phyloP scores from a whole-genome alignment of 2,329 filamentous ascomycete genomes.

The Aspergillus pseudoviridinutans region DNA sequence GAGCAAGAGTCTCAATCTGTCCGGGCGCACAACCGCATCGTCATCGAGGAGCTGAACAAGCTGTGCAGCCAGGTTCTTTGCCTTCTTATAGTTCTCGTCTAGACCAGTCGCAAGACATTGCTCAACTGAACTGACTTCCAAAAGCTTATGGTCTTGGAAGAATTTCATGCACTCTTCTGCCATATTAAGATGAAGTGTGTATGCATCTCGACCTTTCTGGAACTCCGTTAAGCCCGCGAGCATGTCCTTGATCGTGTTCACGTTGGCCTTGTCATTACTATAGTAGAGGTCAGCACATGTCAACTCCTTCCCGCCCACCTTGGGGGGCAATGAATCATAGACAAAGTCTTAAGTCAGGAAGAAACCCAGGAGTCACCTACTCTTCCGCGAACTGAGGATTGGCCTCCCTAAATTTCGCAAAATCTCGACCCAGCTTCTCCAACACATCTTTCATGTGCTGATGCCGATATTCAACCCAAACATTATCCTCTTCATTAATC shows the following conservation, averaged over 20 bases:
- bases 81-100: constrained; percentile 87
- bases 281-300: constrained; percentile 1
- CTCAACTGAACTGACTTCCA: constrained; percentile 82
- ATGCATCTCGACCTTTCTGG: constrained; percentile 90
- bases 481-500: constrained; percentile 81
- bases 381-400: constrained; percentile 88
- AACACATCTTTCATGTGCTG: constrained; percentile 98
- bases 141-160: constrained; percentile 78
- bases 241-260: constrained; percentile 97
- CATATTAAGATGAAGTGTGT: constrained; percentile 93
- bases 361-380: constrained; percentile 22
- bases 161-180: constrained; percentile 95
- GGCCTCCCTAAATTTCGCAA: constrained; percentile 83
- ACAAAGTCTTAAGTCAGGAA: not conserved
- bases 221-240: constrained; percentile 90
- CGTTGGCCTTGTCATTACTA: constrained; percentile 64
- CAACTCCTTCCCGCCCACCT: not conserved
- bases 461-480: constrained; percentile 94
- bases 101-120: constrained; percentile 88
- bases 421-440: constrained; percentile 86
- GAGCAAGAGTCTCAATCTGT: constrained; percentile 79
- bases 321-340: not conserved
- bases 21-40: constrained; percentile 64
- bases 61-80: constrained; percentile 82
- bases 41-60: constrained; percentile 87